Conservation (phyloP, 106 monocot species). For the Acorus gramineus region DNA sequence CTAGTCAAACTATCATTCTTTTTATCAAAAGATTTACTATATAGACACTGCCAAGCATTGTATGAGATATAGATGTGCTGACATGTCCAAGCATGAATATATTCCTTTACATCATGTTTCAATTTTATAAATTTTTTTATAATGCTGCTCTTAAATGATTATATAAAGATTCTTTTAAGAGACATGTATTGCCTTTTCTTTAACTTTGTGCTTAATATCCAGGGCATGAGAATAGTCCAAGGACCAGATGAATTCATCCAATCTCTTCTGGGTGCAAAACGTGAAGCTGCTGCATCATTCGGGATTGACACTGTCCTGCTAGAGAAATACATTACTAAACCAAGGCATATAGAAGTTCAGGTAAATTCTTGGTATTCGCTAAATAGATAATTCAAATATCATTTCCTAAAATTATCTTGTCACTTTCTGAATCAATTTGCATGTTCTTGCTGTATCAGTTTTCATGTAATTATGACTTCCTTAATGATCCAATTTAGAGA, state of each 20-base stretch:
- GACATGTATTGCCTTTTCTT: background rate
- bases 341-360: conserved; percentile 98
- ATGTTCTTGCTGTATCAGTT: background rate
- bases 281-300: conserved; percentile 97
- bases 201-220: conserved; percentile 15
- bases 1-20: too few species aligned
- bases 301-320: conserved; percentile 69
- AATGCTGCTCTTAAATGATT: background rate
- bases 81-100: too few species aligned
- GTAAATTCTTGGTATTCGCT: conserved; percentile 23
- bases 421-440: background rate
- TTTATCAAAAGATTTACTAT: too few species aligned
- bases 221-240: conserved; percentile 97
- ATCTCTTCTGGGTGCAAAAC: conserved; percentile 67
- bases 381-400: too few species aligned
- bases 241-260: conserved; percentile 73
- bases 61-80: too few species aligned
- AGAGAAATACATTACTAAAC: conserved; percentile 94
- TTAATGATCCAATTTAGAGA: too few species aligned
- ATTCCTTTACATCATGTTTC: too few species aligned
- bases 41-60: too few species aligned
- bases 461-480: too few species aligned
- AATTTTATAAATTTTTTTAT: too few species aligned
- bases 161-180: background rate
- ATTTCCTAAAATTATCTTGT: too few species aligned